These are phyloP conservation scores for Candida sphagnicola DNA, from an alignment of 805 yeast species.

Conservation along the genomic window DNA sequence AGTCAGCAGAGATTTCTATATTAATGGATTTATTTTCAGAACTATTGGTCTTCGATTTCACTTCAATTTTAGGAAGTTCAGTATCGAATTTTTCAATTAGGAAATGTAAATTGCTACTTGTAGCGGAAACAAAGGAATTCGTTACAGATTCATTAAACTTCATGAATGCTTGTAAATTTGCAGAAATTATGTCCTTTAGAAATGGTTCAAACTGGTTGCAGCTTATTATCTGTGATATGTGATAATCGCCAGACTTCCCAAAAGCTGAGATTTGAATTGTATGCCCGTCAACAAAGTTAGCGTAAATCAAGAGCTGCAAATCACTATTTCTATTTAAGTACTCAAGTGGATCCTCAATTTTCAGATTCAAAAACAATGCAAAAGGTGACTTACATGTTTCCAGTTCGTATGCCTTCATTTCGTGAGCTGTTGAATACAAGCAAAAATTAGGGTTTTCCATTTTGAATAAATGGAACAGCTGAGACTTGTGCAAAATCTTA, in stretches of 20 bases:
- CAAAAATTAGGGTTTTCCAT: slow-evolving; percentile 27
- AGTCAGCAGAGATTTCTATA: too few species aligned
- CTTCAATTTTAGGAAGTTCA: not conserved
- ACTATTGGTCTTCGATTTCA: not conserved
- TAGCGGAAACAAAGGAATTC: not conserved
- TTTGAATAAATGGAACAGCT: slow-evolving; percentile 83
- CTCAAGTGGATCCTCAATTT: slow-evolving; percentile 27
- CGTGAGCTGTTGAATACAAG: slow-evolving; percentile 71
- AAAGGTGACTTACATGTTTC: slow-evolving; percentile 63
- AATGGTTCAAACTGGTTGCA: slow-evolving; percentile 16
- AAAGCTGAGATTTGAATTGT: slow-evolving; percentile 14
- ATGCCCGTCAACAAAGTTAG: slow-evolving; percentile 34
- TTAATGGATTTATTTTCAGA: not conserved
- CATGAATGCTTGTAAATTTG: not conserved
- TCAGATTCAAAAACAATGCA: slow-evolving; percentile 61
- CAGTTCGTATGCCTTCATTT: slow-evolving; percentile 41
- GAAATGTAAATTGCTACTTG: not conserved
- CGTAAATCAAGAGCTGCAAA: slow-evolving; percentile 47
- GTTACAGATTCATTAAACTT: not conserved
- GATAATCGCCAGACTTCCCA: slow-evolving; percentile 12
- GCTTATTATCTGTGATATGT: slow-evolving; percentile 18
- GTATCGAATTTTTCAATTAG: not conserved
- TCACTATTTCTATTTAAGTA: slow-evolving; percentile 31
- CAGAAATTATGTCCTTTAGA: slow-evolving; percentile 17
- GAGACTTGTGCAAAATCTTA: slow-evolving; percentile 66